Evolutionary conservation across 179 eudicot genomes (phyloP).

Genomic region (Pouteria campechiana): DNA sequence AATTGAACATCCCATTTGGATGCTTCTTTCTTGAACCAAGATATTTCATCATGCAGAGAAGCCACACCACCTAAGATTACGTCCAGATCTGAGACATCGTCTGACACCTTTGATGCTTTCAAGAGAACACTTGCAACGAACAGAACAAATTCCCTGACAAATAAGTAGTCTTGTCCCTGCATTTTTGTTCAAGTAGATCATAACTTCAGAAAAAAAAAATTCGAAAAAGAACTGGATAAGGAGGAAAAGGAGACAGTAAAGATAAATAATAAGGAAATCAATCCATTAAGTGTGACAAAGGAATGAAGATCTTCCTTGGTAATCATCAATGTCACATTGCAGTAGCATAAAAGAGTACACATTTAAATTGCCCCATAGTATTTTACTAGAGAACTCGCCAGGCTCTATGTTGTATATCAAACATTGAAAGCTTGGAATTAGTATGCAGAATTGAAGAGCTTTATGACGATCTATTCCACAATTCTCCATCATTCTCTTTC

Average conservation of each 20-base stretch:
- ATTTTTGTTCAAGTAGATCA: neutral
- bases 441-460: too few species aligned
- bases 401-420: too few species aligned
- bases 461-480: too few species aligned
- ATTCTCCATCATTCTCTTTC: too few species aligned
- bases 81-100: conserved; percentile 54
- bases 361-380: too few species aligned
- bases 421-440: too few species aligned
- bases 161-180: conserved; percentile 86
- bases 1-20: conserved; percentile 54
- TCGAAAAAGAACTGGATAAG: neutral
- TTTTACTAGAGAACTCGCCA: too few species aligned
- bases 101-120: conserved; percentile 66
- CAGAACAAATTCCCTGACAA: conserved; percentile 66
- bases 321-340: too few species aligned
- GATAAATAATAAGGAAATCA: too few species aligned
- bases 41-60: conserved; percentile 67
- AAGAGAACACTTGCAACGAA: conserved; percentile 60
- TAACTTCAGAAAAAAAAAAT: neutral
- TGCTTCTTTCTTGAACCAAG: conserved; percentile 88
- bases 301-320: too few species aligned
- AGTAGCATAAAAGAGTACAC: too few species aligned
- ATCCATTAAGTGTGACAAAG: too few species aligned
- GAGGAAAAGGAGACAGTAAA: neutral
- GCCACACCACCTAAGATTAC: conserved; percentile 73